Evolutionary conservation across 768 basidiomycete genomes (phyloP).

Genomic region (Podaxis mareebaensis): DNA sequence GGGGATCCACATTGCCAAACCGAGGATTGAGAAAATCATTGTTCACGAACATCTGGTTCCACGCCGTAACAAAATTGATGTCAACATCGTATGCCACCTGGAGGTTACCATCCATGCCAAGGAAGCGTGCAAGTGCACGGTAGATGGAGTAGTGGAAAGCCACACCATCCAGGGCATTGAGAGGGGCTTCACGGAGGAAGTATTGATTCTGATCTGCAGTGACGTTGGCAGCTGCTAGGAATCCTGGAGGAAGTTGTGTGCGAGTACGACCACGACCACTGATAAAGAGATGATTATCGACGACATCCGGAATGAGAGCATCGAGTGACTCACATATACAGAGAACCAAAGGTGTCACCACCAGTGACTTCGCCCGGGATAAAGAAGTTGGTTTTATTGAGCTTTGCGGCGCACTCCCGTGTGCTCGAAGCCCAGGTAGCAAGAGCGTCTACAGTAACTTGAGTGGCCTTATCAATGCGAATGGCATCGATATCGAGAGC

Average conservation of each 20-base stretch:
- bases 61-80: conserved; percentile 82
- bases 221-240: conserved; percentile 67
- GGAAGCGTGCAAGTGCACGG: conserved; percentile 80
- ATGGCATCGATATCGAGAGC: conserved; percentile 92
- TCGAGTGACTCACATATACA: conserved; percentile 67
- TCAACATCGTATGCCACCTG: conserved; percentile 86
- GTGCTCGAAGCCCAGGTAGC: conserved; percentile 75
- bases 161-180: conserved; percentile 69
- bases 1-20: conserved; percentile 69
- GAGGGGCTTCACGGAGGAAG: conserved; percentile 69
- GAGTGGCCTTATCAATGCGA: conserved; percentile 94
- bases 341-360: conserved; percentile 84
- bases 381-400: conserved; percentile 86
- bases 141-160: conserved; percentile 97
- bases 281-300: conserved; percentile 2
- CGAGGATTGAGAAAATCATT: conserved; percentile 83
- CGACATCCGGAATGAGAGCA: not conserved
- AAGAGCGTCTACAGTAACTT: conserved; percentile 83
- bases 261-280: conserved; percentile 91
- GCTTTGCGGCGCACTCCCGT: conserved; percentile 65
- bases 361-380: conserved; percentile 95
- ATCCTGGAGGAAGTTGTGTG: conserved; percentile 65
- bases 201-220: conserved; percentile 64
- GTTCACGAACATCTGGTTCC: conserved; percentile 89
- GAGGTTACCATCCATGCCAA: conserved; percentile 96